Base-by-base conservation (phyloP, 2,329 filamentous ascomycete genomes). In the Aspergillus quadricinctus region DNA sequence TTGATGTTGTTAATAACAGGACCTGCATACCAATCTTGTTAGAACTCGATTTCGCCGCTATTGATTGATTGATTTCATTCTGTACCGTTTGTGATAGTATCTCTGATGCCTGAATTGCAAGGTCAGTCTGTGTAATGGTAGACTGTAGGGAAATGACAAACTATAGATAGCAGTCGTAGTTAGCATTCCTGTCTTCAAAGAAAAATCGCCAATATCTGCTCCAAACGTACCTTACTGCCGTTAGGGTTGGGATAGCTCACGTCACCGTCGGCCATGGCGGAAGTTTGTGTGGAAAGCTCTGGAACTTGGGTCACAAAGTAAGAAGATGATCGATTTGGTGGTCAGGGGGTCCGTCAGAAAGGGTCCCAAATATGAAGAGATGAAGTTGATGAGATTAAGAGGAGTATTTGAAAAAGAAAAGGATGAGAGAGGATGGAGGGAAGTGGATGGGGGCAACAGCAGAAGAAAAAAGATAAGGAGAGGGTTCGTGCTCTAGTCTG, bases 1-100 rank as follows among this genome's bases (percentile, higher is more conserved):
- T 81, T 83, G 67, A 82, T 78, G 62, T 78, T 81, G 63, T 84
- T 77, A 56, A 80, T 82, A 57, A 85, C 75, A 48, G 84, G 83
- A 54, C 82, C 81, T 78, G 53, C 40, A 45, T 27, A 55, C 51
- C 50, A 28, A 29, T 55, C 11, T 43, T 5, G 53, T 67, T 55
- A 67, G 66, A 55, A 52, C 43, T 54, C 58, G 48, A 57, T n/a
- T 40, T 55, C 25, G 46, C 45, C 21, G 29, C n/a, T 17, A n/a
- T 23, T 9, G 11, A 48, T 51, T 9, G 11, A 48, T 51, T 50
- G 46, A 46, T 9, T 21, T 17, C 31, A 7, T 17, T 23, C 2
- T 21, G 57, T 63, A 68, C 65, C 66, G 53, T 68, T 68, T 48
- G 64, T 66, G 40, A 68, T 56, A 35, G 56, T 55, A 64, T 69